Conservation (phyloP, 805 yeast species). For the Vanderwaltozyma tropicalis region DNA sequence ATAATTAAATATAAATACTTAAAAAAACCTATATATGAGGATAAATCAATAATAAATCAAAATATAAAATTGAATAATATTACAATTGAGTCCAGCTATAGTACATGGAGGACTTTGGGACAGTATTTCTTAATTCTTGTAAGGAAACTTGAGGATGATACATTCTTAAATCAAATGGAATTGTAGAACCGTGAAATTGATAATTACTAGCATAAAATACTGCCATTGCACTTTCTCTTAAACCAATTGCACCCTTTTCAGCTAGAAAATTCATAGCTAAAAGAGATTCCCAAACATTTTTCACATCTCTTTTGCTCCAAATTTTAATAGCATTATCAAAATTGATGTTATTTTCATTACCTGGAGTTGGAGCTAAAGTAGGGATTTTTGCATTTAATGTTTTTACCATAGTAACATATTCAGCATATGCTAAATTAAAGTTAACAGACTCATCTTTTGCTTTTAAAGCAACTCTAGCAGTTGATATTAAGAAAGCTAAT, state of each 20-base stretch:
- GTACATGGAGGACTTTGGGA: conserved; percentile 23
- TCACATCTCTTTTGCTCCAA: conserved; percentile 53
- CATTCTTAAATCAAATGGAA: conserved; percentile 36
- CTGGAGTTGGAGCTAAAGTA: conserved; percentile 21
- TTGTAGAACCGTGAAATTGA: conserved; percentile 30
- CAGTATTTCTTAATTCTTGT: conserved; percentile 36
- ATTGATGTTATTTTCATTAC: conserved; percentile 23
- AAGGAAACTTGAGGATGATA: conserved; percentile 43
- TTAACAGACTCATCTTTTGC: conserved; percentile 50
- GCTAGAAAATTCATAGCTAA: conserved; percentile 44
- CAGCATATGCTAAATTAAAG: conserved; percentile 67
- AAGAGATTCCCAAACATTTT: conserved; percentile 66
- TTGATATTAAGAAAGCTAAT: conserved; percentile 56
- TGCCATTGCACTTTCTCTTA: conserved; percentile 31
- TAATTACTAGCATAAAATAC: conserved; percentile 32
- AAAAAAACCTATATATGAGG: background rate
- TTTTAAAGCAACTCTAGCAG: conserved; percentile 60
- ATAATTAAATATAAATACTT: no score
- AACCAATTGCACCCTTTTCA: conserved; percentile 36
- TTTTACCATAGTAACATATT: conserved; percentile 51
- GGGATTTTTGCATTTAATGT: conserved; percentile 32
- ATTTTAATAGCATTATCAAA: conserved; percentile 35
- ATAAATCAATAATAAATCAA: background rate
- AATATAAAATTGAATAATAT: background rate
- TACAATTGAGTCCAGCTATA: conserved; percentile 27